Evolutionary conservation across 2,329 filamentous ascomycete species (phyloP).

Genomic region (Septoria linicola): DNA sequence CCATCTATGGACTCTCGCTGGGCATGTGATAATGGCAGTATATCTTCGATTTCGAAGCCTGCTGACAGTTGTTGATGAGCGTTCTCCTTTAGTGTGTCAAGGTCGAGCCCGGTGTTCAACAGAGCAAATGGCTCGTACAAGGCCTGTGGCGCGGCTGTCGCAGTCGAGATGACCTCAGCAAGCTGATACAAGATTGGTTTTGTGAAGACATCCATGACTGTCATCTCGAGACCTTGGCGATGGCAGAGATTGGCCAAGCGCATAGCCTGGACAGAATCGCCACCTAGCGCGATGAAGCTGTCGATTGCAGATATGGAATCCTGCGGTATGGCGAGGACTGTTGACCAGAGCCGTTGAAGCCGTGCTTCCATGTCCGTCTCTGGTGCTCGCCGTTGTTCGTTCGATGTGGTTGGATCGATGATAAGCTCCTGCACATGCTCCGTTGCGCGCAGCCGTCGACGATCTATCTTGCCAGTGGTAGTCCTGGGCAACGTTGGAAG

Average conservation of each 20-base stretch:
- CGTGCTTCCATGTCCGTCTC: not conserved
- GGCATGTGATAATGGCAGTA: not conserved
- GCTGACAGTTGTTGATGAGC: no score
- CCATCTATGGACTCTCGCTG: constrained; percentile 3
- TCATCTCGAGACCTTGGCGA: not conserved
- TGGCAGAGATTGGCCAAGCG: constrained; percentile 3
- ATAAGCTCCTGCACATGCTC: not conserved
- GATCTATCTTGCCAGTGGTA: constrained; percentile 69
- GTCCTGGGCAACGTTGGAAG: constrained; percentile 67
- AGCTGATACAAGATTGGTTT: constrained; percentile 4
- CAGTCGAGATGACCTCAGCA: not conserved
- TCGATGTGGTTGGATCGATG: constrained; percentile 1
- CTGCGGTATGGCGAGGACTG: constrained; percentile 22
- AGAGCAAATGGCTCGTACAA: not conserved
- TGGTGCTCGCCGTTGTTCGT: not conserved
- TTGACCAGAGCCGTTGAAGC: constrained; percentile 22
- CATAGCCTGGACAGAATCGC: constrained; percentile 27
- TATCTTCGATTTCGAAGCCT: not conserved
- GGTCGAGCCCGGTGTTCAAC: no score
- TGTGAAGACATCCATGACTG: constrained; percentile 41
- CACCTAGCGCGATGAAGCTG: constrained; percentile 48
- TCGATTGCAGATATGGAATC: constrained; percentile 28
- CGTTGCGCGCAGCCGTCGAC: constrained; percentile 30
- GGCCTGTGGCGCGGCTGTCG: not conserved
- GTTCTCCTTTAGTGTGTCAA: no score